Evolutionary conservation across 495 filamentous ascomycete species (phyloP).

Genomic region (Aspergillus carlsbadensis): DNA sequence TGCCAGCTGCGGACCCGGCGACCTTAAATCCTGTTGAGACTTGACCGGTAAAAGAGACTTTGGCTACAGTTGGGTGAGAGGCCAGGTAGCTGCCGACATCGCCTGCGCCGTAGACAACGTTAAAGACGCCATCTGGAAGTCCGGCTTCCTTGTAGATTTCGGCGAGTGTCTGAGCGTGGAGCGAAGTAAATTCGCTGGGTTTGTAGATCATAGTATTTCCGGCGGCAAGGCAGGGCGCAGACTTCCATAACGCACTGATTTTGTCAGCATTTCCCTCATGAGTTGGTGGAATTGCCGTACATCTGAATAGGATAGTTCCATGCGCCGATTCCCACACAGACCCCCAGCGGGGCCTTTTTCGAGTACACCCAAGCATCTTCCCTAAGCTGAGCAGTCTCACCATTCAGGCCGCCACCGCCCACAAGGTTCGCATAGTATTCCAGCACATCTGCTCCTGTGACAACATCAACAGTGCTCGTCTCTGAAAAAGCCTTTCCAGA

Average conservation of each 20-base stretch:
- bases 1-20: conserved; percentile 63
- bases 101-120: conserved; percentile 72
- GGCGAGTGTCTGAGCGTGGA: conserved; percentile 68
- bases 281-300: conserved; percentile 21
- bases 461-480: conserved; percentile 71
- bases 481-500: conserved; percentile 75
- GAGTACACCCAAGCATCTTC: conserved; percentile 74
- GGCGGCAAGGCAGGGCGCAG: conserved; percentile 75
- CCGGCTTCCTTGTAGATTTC: conserved; percentile 71
- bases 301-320: conserved; percentile 91
- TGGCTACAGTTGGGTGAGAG: conserved; percentile 65
- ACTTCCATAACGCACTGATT: conserved; percentile 74
- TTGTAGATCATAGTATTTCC: conserved; percentile 90
- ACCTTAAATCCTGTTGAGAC: conserved; percentile 76
- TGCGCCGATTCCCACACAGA: conserved; percentile 77
- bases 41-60: conserved; percentile 84
- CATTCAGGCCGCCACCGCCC: conserved; percentile 66
- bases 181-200: conserved; percentile 74
- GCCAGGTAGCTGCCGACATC: conserved; percentile 70
- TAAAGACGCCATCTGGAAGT: conserved; percentile 76
- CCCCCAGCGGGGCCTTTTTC: conserved; percentile 70
- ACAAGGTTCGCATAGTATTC: conserved; percentile 76
- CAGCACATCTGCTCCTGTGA: conserved; percentile 72
- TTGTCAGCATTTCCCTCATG: not conserved
- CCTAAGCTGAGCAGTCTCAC: conserved; percentile 64